Evolutionary conservation across 148 eudicot genomes (phyloP).

Genomic region (Chenopodium quinoa): DNA sequence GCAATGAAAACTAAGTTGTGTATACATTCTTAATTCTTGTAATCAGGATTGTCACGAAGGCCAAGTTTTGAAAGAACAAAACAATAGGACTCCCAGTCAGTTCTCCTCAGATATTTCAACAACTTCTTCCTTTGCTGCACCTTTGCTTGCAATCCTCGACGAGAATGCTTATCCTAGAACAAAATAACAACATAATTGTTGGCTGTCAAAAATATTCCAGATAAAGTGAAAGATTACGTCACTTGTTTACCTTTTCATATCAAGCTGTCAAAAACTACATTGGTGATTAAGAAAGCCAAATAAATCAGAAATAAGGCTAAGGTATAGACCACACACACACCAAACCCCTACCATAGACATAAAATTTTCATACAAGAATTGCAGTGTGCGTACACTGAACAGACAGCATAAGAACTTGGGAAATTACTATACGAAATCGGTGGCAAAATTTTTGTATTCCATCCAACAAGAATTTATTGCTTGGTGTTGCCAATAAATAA

Average conservation of each 20-base stretch:
- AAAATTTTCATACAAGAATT: too few species aligned
- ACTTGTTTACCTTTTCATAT: too few species aligned
- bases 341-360: too few species aligned
- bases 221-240: too few species aligned
- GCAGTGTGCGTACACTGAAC: too few species aligned
- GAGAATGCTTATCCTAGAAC: slow-evolving; percentile 38
- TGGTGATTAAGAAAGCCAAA: background rate
- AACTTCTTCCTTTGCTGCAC: slow-evolving; percentile 34
- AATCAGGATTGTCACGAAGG: slow-evolving; percentile 35
- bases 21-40: slow-evolving; percentile 18
- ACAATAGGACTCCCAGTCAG: slow-evolving; percentile 33
- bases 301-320: background rate
- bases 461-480: background rate
- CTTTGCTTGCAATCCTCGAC: slow-evolving; percentile 27
- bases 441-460: background rate
- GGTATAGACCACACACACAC: too few species aligned
- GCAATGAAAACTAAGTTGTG: background rate
- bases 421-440: too few species aligned
- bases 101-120: slow-evolving; percentile 36
- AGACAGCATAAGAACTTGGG: too few species aligned
- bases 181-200: background rate
- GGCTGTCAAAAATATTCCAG: background rate
- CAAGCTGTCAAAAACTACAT: background rate
- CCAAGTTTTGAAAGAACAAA: slow-evolving; percentile 34
- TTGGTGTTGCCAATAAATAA: background rate